A percentile compares a stretch with the other conserved stretches of the same genome.
Evolutionary conservation across 768 basidiomycete genomes (phyloP).

Genomic region (Xanthoconium stramineum): DNA sequence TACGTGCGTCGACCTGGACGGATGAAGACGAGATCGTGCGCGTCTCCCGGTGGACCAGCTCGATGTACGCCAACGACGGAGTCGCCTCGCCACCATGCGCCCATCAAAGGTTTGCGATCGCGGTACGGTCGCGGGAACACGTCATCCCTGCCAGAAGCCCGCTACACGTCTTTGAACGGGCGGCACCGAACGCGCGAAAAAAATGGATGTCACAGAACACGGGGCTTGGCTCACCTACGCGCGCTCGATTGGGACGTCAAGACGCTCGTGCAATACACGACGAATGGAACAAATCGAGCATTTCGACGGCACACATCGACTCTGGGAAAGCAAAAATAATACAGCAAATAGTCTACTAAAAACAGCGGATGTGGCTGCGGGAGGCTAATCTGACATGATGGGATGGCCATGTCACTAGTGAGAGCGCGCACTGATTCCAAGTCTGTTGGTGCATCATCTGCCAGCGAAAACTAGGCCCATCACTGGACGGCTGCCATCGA

Average conservation of each 20-base stretch:
- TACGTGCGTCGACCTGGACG: not conserved
- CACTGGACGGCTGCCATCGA: constrained; percentile 18
- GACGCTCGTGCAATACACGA: not conserved
- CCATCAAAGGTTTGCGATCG: constrained; percentile 17
- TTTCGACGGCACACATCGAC: constrained; percentile 2
- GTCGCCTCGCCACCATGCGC: constrained; percentile 14
- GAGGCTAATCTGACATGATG: constrained; percentile 23
- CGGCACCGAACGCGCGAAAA: constrained; percentile 5
- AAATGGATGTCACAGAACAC: not conserved
- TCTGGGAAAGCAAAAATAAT: not conserved
- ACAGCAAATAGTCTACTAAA: constrained; percentile 17
- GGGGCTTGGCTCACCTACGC: constrained; percentile 2
- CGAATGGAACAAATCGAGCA: constrained; percentile 9
- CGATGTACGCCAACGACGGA: constrained; percentile 11
- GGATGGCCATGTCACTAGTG: not conserved
- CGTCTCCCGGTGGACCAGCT: not conserved
- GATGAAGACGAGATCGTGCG: constrained; percentile 11
- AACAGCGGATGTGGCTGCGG: constrained; percentile 7
- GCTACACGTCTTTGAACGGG: constrained; percentile 1
- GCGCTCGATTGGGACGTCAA: not conserved
- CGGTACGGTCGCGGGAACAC: constrained; percentile 27
- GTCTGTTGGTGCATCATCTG: constrained; percentile 25
- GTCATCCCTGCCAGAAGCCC: constrained; percentile 10
- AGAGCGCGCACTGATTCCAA: constrained; percentile 14
- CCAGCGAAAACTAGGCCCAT: constrained; percentile 13